Base-by-base conservation (phyloP, 441 rosid genomes). In the Kokia cookei region DNA sequence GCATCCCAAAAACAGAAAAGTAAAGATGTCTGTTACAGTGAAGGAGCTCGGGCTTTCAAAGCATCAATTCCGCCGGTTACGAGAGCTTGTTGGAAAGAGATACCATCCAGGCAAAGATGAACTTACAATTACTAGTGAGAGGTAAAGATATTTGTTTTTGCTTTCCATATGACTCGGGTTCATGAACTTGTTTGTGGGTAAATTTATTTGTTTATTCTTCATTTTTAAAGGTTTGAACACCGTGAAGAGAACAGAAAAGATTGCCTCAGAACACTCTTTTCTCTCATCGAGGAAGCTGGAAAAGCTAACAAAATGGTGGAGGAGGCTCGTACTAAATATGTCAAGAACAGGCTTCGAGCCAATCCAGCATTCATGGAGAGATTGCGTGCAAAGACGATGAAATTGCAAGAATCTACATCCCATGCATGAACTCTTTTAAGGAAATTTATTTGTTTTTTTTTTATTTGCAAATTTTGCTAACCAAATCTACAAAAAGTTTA, bases 1-100 rank as follows among this genome's bases (percentile, higher is more conserved):
- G 99, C 98, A 93, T 88, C 99, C 99, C 62, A 94, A 94, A 84
- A 94, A 94, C 85, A 85, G 97, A 80, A 89, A 89, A 80, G 96
- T 91, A 29, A 94, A 94, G 80, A 79, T 94, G 90, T 78, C 94
- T 60, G 94, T 93, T 58, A 93, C 99, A 35, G 98, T 94, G 45
- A 94, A 89, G 79, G 99, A 93, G 82, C 97, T 93, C 2, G 97
- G 98, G 67, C 96, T 94, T 78, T 93, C 98, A 40, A 94, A 83
- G 79, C 80, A 84, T 79, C 97, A 93, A 72, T 90, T 87, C 73
- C 86, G 82, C 68, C 84, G 96, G 76, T 74, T 94, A 69, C 77
- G 93, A 69, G 94, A 89, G 42, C 82, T 93, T 64, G 98, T 91
- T 55, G 99, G 96, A 2, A 93, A 94, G 81, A 78, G 99, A 77